phyloP scores from a whole-genome alignment of 139 green algal species.

The Chlamydomonas eustigma region DNA sequence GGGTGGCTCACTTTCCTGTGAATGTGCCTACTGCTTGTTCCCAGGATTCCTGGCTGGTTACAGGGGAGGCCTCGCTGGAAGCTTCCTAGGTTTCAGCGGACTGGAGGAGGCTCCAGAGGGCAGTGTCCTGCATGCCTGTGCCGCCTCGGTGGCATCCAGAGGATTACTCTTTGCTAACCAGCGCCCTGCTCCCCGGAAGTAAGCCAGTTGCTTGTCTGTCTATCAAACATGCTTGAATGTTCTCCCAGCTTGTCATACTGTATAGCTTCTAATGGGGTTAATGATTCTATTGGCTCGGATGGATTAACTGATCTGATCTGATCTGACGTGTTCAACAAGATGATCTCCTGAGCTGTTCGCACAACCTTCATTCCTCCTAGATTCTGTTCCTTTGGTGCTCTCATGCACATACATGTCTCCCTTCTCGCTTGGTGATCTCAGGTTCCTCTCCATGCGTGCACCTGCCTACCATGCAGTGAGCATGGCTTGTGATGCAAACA shows the following conservation, averaged over 20 bases:
- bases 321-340: no score
- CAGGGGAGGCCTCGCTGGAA: neutral
- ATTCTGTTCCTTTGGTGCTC: neutral
- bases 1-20: no score
- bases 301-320: no score
- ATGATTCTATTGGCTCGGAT: no score
- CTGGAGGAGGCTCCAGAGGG: conserved; percentile 19
- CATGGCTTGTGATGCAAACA: conserved; percentile 2
- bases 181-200: conserved; percentile 24
- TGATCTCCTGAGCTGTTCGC: no score
- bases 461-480: neutral
- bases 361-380: neutral
- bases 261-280: neutral
- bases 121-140: conserved; percentile 29
- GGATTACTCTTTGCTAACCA: conserved; percentile 53
- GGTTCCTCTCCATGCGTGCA: neutral
- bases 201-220: neutral
- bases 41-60: neutral
- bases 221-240: neutral
- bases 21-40: neutral
- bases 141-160: conserved; percentile 38
- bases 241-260: neutral
- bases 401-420: neutral
- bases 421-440: neutral
- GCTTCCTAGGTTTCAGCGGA: conserved; percentile 14